Percentiles rank a stretch among this genome's conserved stretches.
These are phyloP conservation scores for Penicillium hordei DNA, from an alignment of 2,329 filamentous ascomycete genomes.

Conservation along the genomic window DNA sequence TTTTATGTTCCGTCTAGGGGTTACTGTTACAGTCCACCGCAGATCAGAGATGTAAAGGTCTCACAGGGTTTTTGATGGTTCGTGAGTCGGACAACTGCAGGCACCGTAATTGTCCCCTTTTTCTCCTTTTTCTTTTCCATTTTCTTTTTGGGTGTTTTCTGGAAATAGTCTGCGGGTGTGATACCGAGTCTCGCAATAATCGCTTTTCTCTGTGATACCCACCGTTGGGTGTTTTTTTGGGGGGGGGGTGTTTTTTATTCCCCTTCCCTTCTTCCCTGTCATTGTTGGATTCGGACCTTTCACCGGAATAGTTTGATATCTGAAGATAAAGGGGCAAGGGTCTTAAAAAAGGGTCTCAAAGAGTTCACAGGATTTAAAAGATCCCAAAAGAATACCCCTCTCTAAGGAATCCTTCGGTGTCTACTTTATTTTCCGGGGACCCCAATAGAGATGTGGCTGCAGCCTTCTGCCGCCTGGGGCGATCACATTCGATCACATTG, in stretches of 20 bases:
- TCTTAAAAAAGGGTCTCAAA: background rate
- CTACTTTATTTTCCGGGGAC: slow-evolving; percentile 23
- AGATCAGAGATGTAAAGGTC: slow-evolving; percentile 17
- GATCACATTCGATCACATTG: slow-evolving; percentile 23
- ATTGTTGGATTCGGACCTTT: background rate
- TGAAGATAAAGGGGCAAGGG: background rate
- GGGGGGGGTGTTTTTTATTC: background rate
- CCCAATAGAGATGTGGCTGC: slow-evolving; percentile 31
- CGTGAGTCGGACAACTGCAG: slow-evolving; percentile 20
- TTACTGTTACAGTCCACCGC: slow-evolving; percentile 24
- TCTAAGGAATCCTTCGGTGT: slow-evolving; percentile 6
- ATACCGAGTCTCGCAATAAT: slow-evolving; percentile 1
- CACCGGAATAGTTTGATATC: background rate
- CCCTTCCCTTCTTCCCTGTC: background rate
- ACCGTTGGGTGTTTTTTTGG: background rate
- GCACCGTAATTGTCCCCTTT: background rate
- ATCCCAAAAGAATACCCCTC: background rate
- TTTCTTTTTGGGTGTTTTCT: background rate
- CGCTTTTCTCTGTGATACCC: slow-evolving; percentile 9
- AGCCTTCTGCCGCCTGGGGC: slow-evolving; percentile 15
- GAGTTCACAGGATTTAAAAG: background rate
- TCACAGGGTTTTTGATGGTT: slow-evolving; percentile 12
- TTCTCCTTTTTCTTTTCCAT: background rate
- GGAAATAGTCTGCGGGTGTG: slow-evolving; percentile 2
- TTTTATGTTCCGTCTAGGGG: slow-evolving; percentile 26